Conservation (phyloP, 768 basidiomycete genomes). For the Serendipita indica region DNA sequence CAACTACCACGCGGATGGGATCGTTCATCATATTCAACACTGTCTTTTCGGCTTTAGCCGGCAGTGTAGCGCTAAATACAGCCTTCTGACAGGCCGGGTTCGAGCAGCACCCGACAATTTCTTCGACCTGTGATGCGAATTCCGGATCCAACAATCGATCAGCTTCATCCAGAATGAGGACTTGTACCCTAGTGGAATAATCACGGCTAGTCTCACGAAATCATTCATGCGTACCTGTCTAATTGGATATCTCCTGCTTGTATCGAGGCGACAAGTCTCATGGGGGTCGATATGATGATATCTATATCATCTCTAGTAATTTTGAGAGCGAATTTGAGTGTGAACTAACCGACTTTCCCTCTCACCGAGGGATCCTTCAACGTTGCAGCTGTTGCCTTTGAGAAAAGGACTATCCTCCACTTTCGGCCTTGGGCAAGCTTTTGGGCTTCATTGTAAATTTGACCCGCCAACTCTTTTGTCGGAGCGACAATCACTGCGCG, state of each 20-base stretch:
- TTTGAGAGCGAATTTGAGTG: conserved; percentile 13
- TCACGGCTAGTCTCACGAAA: conserved; percentile 14
- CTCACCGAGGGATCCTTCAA: conserved; percentile 54
- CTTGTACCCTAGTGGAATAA: conserved; percentile 45
- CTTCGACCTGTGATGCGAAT: conserved; percentile 78
- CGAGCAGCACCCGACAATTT: conserved; percentile 67
- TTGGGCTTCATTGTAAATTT: conserved; percentile 82
- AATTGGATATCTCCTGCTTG: conserved; percentile 51
- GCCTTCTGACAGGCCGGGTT: conserved; percentile 61
- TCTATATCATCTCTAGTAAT: conserved; percentile 32
- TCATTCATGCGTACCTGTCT: conserved; percentile 41
- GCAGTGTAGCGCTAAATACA: conserved; percentile 90
- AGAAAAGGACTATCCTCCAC: conserved; percentile 71
- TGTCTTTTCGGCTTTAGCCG: conserved; percentile 71
- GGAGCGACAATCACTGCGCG: conserved; percentile 77
- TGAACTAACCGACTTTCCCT: conserved; percentile 59
- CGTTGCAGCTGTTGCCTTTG: conserved; percentile 78
- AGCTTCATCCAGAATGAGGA: conserved; percentile 80
- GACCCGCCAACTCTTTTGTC: conserved; percentile 89
- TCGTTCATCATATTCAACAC: conserved; percentile 74
- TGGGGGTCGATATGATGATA: conserved; percentile 82
- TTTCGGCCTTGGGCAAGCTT: conserved; percentile 69
- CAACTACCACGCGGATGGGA: conserved; percentile 89
- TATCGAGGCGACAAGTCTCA: conserved; percentile 71
- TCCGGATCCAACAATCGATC: conserved; percentile 82